These are phyloP conservation scores for button mushroom (Agaricus bisporus) DNA, from an alignment of 768 basidiomycete genomes.

Conservation along the genomic window DNA sequence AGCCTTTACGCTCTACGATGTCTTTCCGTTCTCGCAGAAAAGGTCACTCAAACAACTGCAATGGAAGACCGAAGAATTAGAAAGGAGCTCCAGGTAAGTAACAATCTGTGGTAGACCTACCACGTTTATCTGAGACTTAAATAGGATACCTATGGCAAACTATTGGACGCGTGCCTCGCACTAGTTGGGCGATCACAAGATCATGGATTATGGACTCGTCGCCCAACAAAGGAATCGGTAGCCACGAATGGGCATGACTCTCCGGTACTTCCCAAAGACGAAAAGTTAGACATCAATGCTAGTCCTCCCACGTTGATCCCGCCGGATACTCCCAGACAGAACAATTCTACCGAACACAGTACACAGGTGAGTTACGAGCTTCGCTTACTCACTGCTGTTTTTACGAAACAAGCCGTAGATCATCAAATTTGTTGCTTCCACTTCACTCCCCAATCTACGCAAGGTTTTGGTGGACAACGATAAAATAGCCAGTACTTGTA, in stretches of 20 bases:
- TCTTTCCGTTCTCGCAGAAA: constrained; percentile 72
- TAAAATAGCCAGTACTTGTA: constrained; percentile 72
- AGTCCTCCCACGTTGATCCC: constrained; percentile 33
- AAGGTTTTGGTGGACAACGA: constrained; percentile 81
- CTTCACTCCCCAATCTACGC: constrained; percentile 68
- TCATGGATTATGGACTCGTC: constrained; percentile 74
- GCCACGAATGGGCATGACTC: constrained; percentile 67
- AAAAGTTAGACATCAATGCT: constrained; percentile 47
- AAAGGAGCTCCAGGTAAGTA: constrained; percentile 76
- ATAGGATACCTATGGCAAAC: constrained; percentile 79
- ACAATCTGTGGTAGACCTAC: neutral
- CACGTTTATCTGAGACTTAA: neutral
- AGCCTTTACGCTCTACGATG: constrained; percentile 76
- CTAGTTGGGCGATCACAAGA: constrained; percentile 72
- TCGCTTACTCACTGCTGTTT: neutral
- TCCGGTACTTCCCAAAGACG: constrained; percentile 49
- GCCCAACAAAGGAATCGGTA: constrained; percentile 56
- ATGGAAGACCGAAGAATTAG: constrained; percentile 85
- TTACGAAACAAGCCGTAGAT: constrained; percentile 41
- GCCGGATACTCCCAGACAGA: constrained; percentile 23
- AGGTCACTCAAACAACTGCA: constrained; percentile 82
- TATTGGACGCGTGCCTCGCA: constrained; percentile 73
- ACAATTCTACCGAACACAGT: constrained; percentile 35
- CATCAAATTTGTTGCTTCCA: constrained; percentile 60
- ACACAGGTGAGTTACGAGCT: constrained; percentile 33